Conservation (phyloP, 2,329 filamentous ascomycete genomes). For the Knufia fluminis region DNA sequence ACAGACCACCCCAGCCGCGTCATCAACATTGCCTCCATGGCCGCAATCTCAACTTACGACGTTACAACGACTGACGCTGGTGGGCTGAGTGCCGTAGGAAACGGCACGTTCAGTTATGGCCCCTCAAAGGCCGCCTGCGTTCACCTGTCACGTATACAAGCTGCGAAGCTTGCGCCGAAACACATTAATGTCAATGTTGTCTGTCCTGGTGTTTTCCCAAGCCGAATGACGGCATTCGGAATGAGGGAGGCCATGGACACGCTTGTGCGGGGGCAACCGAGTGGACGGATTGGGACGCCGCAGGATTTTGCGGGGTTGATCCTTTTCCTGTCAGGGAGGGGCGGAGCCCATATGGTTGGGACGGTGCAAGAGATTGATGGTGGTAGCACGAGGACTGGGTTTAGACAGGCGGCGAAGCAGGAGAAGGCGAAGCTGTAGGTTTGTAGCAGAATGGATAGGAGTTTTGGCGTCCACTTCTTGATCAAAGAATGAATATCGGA, state of each 20-base stretch:
- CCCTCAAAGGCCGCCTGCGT: slow-evolving; percentile 46
- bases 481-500: too few relatives aligned
- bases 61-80: slow-evolving; percentile 39
- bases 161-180: slow-evolving; percentile 42
- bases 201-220: slow-evolving; percentile 40
- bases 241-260: slow-evolving; percentile 41
- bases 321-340: slow-evolving; percentile 35
- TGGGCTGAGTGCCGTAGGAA: slow-evolving; percentile 43
- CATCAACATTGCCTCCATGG: slow-evolving; percentile 46
- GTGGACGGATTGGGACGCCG: slow-evolving; percentile 39
- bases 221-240: slow-evolving; percentile 47
- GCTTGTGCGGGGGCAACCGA: slow-evolving; percentile 39
- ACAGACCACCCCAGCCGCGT: slow-evolving; percentile 38
- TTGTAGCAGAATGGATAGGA: background rate
- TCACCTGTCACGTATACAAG: slow-evolving; percentile 43
- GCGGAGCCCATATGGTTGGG: slow-evolving; percentile 38
- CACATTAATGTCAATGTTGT: slow-evolving; percentile 44
- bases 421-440: slow-evolving; percentile 18
- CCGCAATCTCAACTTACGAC: slow-evolving; percentile 35
- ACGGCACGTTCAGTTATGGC: slow-evolving; percentile 46
- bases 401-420: slow-evolving; percentile 27
- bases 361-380: slow-evolving; percentile 40
- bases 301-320: slow-evolving; percentile 40
- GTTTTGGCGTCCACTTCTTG: too few relatives aligned
- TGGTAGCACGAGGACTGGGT: slow-evolving; percentile 36